Conservation (phyloP, 345 rosid species). For the Diplotaxis tenuifolia region DNA sequence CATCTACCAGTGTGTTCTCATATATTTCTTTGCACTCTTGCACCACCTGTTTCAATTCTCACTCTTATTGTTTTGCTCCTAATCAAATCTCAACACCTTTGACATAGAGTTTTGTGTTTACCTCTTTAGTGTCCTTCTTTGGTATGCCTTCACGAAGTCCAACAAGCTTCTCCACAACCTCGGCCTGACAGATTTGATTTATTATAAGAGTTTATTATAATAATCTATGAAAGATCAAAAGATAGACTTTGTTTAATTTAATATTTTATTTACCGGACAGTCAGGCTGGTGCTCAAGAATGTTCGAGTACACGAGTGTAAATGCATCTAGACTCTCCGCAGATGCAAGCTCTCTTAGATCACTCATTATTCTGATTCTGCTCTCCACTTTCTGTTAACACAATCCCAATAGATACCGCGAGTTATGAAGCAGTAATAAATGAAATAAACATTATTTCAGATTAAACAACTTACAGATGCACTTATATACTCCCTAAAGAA, state of each 20-base stretch:
- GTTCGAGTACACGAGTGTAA: slow-evolving; percentile 88
- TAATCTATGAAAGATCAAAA: not conserved
- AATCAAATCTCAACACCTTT: not conserved
- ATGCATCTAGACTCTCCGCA: slow-evolving; percentile 93
- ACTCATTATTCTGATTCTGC: slow-evolving; percentile 78
- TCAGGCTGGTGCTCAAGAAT: slow-evolving; percentile 98
- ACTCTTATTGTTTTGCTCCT: not conserved
- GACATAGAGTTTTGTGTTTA: slow-evolving; percentile 31
- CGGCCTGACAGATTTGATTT: slow-evolving; percentile 53
- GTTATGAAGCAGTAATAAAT: not conserved
- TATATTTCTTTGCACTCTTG: slow-evolving; percentile 97
- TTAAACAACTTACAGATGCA: slow-evolving; percentile 64
- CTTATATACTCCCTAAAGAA: slow-evolving; percentile 93
- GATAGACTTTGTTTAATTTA: slow-evolving; percentile 13
- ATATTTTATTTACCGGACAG: slow-evolving; percentile 66
- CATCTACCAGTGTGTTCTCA: slow-evolving; percentile 77
- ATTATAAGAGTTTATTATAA: not conserved
- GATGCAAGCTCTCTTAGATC: slow-evolving; percentile 99
- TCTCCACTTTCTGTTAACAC: slow-evolving; percentile 77
- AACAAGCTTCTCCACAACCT: slow-evolving; percentile 98
- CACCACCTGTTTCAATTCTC: slow-evolving; percentile 54
- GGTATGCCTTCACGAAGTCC: slow-evolving; percentile 95
- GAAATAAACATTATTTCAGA: not conserved
- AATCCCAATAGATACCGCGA: slow-evolving; percentile 9
- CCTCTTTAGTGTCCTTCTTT: slow-evolving; percentile 96